phyloP scores from a whole-genome alignment of 805 yeast genomes.

The Wickerhamiella vanderwaltii region DNA sequence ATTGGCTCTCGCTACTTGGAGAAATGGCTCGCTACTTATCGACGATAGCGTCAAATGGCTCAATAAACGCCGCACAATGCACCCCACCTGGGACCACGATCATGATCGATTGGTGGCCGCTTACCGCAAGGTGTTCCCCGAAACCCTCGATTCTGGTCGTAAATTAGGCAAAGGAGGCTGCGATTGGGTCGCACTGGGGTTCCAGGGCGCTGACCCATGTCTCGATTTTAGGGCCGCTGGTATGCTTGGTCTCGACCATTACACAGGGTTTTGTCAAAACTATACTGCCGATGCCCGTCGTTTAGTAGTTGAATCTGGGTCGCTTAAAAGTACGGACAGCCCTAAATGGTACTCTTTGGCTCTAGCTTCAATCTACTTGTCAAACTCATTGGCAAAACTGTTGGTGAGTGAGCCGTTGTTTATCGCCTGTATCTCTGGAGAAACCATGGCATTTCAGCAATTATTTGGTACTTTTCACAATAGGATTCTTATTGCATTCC shows the following conservation, averaged over 20 bases:
- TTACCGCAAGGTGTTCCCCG: not conserved
- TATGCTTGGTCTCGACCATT: constrained; percentile 21
- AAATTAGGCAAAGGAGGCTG: constrained; percentile 7
- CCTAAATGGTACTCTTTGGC: constrained; percentile 28
- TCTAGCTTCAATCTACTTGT: constrained; percentile 26
- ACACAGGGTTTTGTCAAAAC: constrained; percentile 18
- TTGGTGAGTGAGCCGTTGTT: constrained; percentile 14
- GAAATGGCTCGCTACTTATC: constrained; percentile 1
- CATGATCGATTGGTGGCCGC: constrained; percentile 1
- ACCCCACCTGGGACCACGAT: not conserved
- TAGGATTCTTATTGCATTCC: constrained; percentile 20
- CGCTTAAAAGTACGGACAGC: constrained; percentile 10
- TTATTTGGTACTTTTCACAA: constrained; percentile 16
- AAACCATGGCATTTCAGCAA: constrained; percentile 1
- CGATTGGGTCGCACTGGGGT: constrained; percentile 30
- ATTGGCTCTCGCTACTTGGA: constrained; percentile 5
- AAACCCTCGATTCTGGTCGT: not conserved
- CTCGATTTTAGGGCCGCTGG: constrained; percentile 31
- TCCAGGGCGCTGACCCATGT: constrained; percentile 30
- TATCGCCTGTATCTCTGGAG: constrained; percentile 10
- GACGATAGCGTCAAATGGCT: not conserved
- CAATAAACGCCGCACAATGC: not conserved
- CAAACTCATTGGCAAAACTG: constrained; percentile 14
- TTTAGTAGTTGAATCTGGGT: constrained; percentile 22
- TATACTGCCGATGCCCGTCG: constrained; percentile 12